phyloP scores from a whole-genome alignment of 495 filamentous ascomycete genomes.

The Terfezia boudieri region DNA sequence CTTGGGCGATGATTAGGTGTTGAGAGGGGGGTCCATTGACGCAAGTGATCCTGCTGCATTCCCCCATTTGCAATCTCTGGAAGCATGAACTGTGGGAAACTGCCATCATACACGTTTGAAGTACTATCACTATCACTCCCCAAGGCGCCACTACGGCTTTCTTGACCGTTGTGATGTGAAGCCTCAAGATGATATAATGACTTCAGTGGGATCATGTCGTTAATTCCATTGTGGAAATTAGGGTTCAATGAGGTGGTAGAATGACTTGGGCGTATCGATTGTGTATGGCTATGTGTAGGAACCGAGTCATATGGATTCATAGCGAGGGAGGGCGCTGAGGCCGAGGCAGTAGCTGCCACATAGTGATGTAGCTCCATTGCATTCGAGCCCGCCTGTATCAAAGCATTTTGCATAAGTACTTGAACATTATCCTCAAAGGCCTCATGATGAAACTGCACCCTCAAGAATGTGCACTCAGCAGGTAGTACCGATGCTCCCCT shows the following conservation, averaged over 20 bases:
- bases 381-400: not conserved
- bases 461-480: constrained; percentile 15
- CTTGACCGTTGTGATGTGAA: too few relatives aligned
- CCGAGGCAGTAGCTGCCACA: not conserved
- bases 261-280: not conserved
- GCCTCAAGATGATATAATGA: too few relatives aligned
- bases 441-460: constrained; percentile 16
- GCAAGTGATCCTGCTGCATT: not conserved
- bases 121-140: too few relatives aligned
- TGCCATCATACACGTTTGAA: not conserved
- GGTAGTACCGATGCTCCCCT: constrained; percentile 35
- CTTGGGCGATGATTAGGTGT: not conserved
- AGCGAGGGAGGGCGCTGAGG: not conserved
- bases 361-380: not conserved
- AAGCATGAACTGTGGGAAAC: not conserved
- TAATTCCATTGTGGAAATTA: not conserved
- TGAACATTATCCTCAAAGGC: constrained; percentile 12
- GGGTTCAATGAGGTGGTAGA: too few relatives aligned
- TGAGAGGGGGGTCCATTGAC: not conserved
- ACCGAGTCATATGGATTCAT: not conserved
- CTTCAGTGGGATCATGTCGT: not conserved
- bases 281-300: not conserved
- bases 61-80: not conserved
- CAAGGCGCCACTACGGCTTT: too few relatives aligned
- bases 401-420: not conserved